Evolutionary conservation across 148 eudicot genomes (phyloP), one percentile per base, ranked within the genome.

Genomic region (Cornus florida): DNA sequence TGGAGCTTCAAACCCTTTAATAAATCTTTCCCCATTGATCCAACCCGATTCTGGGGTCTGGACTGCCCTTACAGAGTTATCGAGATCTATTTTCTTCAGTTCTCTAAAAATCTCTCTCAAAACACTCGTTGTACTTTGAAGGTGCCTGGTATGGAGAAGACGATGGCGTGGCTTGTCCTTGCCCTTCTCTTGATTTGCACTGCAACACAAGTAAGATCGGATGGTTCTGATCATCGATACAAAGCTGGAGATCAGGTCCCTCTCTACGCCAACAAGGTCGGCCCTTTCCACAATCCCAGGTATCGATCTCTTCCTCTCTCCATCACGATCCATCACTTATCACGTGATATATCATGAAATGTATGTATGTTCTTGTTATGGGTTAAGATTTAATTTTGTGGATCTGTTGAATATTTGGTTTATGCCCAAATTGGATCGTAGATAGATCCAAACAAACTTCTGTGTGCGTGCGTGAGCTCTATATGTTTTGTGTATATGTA

Each of bases 241-340:
- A 89, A 89, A 46, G 65, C 86, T 28, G 87, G 85, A n/a, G 91
- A 90, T 76, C 74, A 66, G 23, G 93, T 90, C 53, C 93, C 93
- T 35, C 87, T 88, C 28, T 90, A 90, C 79, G 91, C 90, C 14
- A 88, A 90, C 59, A 86, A 90, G 76, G 91, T 90, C 62, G 91
- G 93, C 39, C 93, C 91, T 65, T 90, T 90, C 68, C 93, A 88
- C 35, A 90, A 90, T 78, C 93, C 93, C 73, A 90, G 91, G 93
- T 88, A 57, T 12, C 43, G n/a, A 32, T 16, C 43, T 32, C 62
- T 11, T 19, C 20, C 62, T 57, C 5, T 69, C 43, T 69, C 71
- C 20, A 19, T 32, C 33, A 7, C 6, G 12, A 32, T 19, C 19
- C 10, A 43, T 43, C 48, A 2, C 38, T 35, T 35, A 35, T 35